Percentiles rank a stretch among this genome's conserved stretches.
Evolutionary conservation across 352 stramenopile species (phyloP).

Genomic region (Globisporangium heterothallicum): DNA sequence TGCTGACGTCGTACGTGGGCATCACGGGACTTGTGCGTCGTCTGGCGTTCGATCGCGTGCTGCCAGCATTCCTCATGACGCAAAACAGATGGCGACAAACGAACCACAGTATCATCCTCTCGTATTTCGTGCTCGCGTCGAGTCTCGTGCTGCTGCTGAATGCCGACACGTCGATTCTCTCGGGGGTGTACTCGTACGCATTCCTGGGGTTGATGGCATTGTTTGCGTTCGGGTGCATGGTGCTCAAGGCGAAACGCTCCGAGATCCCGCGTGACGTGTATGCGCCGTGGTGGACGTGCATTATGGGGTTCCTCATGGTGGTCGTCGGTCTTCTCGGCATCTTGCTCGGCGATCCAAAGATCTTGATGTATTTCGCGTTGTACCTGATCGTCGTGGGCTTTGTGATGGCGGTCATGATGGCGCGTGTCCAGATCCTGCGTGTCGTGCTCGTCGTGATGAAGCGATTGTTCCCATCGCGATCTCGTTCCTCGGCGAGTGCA

Average conservation of each 20-base stretch:
- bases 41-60: conserved; percentile 55
- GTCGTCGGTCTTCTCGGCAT: conserved; percentile 43
- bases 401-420: conserved; percentile 46
- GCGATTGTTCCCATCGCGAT: conserved; percentile 26
- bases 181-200: conserved; percentile 82
- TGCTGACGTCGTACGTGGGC: conserved; percentile 81
- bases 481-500: neutral
- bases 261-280: conserved; percentile 69
- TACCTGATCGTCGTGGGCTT: conserved; percentile 42
- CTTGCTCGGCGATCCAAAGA: conserved; percentile 35
- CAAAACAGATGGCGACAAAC: conserved; percentile 48
- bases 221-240: conserved; percentile 76
- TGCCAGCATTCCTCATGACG: conserved; percentile 33
- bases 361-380: conserved; percentile 48
- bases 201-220: conserved; percentile 82
- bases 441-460: conserved; percentile 29
- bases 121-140: conserved; percentile 57
- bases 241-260: conserved; percentile 83
- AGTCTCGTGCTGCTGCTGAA: conserved; percentile 68
- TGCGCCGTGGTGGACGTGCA: conserved; percentile 41
- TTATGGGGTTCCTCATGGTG: conserved; percentile 41
- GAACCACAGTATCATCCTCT: conserved; percentile 62
- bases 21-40: conserved; percentile 65
- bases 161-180: conserved; percentile 64
- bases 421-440: conserved; percentile 40